Conservation (phyloP, 1,284 basidiomycete genomes). For the Chalciporus sp. region DNA sequence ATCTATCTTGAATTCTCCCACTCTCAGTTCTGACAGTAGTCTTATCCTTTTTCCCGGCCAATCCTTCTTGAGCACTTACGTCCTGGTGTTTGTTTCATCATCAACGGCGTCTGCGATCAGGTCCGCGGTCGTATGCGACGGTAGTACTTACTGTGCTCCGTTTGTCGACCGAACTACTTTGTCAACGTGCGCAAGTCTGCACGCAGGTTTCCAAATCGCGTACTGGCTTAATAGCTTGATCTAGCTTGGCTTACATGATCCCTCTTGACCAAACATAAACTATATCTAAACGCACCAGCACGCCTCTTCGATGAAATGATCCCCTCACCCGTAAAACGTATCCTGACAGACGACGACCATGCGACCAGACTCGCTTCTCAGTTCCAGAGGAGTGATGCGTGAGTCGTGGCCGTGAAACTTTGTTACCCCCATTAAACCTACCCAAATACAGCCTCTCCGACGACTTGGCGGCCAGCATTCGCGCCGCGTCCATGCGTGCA, state of each 20-base stretch:
- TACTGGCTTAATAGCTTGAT: no score
- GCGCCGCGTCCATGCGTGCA: constrained; percentile 37
- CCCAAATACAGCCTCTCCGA: constrained; percentile 15
- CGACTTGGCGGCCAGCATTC: constrained; percentile 34
- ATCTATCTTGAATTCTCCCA: background rate
- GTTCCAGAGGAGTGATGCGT: constrained; percentile 25
- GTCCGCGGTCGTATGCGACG: no score
- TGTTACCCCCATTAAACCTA: constrained; percentile 8
- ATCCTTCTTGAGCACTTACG: no score
- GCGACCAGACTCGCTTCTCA: constrained; percentile 34
- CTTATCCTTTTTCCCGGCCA: no score
- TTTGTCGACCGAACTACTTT: no score
- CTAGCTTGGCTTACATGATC: constrained; percentile 11
- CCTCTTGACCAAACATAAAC: constrained; percentile 9
- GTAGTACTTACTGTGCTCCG: no score
- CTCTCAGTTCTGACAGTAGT: no score
- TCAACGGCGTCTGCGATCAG: background rate
- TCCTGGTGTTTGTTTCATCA: background rate
- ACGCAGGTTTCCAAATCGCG: no score
- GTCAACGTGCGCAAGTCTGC: no score
- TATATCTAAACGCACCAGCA: background rate
- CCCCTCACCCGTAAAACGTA: constrained; percentile 41
- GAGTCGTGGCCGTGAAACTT: constrained; percentile 13
- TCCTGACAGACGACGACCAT: constrained; percentile 43
- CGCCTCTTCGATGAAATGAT: constrained; percentile 4